Evolutionary conservation across 441 rosid genomes (phyloP).

Genomic region (Gossypium schwendimanii): DNA sequence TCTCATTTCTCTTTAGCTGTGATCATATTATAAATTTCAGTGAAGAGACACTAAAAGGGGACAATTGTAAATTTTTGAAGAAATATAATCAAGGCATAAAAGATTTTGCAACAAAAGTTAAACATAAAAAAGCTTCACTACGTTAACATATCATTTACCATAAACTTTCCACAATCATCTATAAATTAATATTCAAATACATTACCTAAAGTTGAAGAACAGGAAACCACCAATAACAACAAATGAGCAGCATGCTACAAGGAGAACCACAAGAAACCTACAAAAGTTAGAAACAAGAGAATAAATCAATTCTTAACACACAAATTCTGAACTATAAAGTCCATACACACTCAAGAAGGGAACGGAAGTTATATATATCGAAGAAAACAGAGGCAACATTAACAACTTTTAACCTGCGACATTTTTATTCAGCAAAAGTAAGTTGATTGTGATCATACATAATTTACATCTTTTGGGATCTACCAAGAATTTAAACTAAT

Average conservation of each 20-base stretch:
- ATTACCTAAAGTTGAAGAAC: constrained; percentile 71
- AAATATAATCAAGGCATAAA: background rate
- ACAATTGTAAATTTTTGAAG: background rate
- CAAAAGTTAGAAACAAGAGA: constrained; percentile 19
- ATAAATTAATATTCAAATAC: background rate
- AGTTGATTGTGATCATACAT: background rate
- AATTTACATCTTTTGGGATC: background rate
- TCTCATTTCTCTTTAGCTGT: background rate
- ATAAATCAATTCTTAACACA: constrained; percentile 8
- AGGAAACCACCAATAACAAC: constrained; percentile 78
- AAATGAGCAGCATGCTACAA: constrained; percentile 75
- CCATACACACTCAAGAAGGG: constrained; percentile 9
- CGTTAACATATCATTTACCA: background rate
- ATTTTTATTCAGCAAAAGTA: constrained; percentile 1
- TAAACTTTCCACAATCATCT: constrained; percentile 6
- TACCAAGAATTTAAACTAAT: background rate
- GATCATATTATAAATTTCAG: background rate
- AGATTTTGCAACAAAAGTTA: background rate
- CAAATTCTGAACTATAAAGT: constrained; percentile 5
- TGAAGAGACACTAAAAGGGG: background rate
- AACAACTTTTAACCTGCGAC: background rate
- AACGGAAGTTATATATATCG: background rate
- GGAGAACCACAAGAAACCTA: constrained; percentile 79
- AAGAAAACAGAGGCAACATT: constrained; percentile 2
- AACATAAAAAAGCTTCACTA: background rate